These are phyloP conservation scores for Syzygium aqueum DNA, from an alignment of 345 rosid species.

Conservation along the genomic window DNA sequence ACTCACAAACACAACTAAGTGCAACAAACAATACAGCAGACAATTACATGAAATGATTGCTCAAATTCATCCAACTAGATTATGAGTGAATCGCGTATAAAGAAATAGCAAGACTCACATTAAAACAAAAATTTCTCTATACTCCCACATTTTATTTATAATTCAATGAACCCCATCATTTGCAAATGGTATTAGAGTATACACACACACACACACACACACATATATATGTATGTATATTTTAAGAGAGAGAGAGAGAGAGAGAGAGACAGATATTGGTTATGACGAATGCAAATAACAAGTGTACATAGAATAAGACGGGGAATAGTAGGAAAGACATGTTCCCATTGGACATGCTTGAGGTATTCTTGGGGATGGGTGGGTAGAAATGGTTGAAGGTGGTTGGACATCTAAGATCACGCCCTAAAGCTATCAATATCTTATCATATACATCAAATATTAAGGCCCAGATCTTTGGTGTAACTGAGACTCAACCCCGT, in stretches of 20 bases:
- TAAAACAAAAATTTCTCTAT: not conserved
- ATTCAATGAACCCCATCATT: not conserved
- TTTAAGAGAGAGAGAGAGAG: not conserved
- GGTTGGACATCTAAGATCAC: constrained; percentile 54
- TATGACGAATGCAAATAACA: not conserved
- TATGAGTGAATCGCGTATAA: not conserved
- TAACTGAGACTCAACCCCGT: constrained; percentile 40
- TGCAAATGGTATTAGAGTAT: not conserved
- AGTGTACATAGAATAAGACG: constrained; percentile 5
- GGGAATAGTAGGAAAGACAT: constrained; percentile 5
- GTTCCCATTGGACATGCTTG: constrained; percentile 26
- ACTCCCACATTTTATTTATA: rapidly evolving
- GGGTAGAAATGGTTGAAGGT: constrained; percentile 97
- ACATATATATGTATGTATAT: not conserved
- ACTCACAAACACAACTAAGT: not conserved
- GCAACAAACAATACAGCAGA: not conserved
- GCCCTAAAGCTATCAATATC: not conserved
- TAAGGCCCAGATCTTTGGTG: constrained; percentile 6
- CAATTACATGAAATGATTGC: not conserved
- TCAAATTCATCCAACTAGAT: not conserved
- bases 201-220: rapidly evolving
- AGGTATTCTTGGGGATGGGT: constrained; percentile 25
- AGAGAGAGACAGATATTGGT: not conserved
- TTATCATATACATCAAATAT: not conserved
- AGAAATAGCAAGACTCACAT: not conserved